phyloP scores from a whole-genome alignment of 2,329 filamentous ascomycete genomes.

The Diaporthe nobilis region DNA sequence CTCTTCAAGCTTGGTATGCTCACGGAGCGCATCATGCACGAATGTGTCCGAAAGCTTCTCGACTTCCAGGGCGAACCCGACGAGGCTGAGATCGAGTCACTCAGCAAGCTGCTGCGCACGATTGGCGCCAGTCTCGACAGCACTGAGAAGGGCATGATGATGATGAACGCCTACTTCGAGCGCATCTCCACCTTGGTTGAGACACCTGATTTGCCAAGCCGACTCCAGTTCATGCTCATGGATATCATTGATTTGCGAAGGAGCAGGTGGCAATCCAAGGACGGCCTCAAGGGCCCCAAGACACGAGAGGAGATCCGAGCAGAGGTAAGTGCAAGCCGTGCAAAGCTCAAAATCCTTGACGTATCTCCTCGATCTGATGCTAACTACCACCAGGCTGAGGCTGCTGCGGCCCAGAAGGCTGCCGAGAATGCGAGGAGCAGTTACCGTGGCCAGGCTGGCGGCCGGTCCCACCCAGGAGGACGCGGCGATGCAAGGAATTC shows the following conservation, averaged over 20 bases:
- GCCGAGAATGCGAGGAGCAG: constrained; percentile 76
- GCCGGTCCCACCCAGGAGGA: constrained; percentile 74
- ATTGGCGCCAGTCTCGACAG: constrained; percentile 90
- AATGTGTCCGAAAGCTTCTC: constrained; percentile 96
- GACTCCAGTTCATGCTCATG: constrained; percentile 96
- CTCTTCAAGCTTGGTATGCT: constrained; percentile 99
- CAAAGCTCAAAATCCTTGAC: background rate
- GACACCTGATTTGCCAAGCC: constrained; percentile 84
- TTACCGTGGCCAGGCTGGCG: constrained; percentile 77
- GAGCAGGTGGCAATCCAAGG: constrained; percentile 86
- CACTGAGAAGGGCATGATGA: constrained; percentile 83
- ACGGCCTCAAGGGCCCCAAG: constrained; percentile 94
- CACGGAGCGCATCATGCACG: constrained; percentile 99
- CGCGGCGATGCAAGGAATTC: constrained; percentile 91
- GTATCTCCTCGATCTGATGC: constrained; percentile 36
- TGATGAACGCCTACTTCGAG: constrained; percentile 95
- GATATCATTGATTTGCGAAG: constrained; percentile 89
- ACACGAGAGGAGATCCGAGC: constrained; percentile 93
- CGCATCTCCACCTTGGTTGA: constrained; percentile 88
- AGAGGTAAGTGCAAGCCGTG: constrained; percentile 68
- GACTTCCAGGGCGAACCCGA: constrained; percentile 95
- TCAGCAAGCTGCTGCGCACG: constrained; percentile 92
- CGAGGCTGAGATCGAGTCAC: constrained; percentile 95
- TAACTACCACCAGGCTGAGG: constrained; percentile 69
- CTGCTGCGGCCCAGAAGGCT: constrained; percentile 83